These are phyloP conservation scores for Clonostachys sp. DNA, from an alignment of 2,329 filamentous ascomycete species.

Conservation along the genomic window DNA sequence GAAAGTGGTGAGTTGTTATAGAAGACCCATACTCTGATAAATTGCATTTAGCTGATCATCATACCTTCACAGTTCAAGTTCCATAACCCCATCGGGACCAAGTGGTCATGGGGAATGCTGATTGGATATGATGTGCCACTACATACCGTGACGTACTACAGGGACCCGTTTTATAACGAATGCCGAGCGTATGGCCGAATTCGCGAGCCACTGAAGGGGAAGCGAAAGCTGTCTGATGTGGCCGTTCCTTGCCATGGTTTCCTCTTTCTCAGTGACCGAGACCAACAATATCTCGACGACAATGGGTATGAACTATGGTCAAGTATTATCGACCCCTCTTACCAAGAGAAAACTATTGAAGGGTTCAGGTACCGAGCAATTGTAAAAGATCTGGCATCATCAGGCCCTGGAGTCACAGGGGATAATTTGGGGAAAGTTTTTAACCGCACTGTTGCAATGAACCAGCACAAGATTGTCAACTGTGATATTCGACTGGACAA, in stretches of 20 bases:
- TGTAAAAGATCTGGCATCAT: neutral
- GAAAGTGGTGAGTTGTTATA: neutral
- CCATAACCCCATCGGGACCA: neutral
- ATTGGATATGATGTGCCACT: slow-evolving; percentile 1
- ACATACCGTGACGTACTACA: slow-evolving; percentile 9
- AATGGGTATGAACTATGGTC: neutral
- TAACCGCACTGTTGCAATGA: neutral
- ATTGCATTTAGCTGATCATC: too few species aligned
- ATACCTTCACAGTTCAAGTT: neutral
- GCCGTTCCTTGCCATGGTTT: neutral
- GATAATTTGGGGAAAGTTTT: neutral
- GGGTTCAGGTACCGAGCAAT: neutral
- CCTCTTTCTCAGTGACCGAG: neutral
- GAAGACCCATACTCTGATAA: neutral
- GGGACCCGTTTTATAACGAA: slow-evolving; percentile 12
- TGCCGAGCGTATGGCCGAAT: slow-evolving; percentile 12
- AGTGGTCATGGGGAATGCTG: neutral
- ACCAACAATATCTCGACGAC: neutral
- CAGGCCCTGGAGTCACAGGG: neutral
- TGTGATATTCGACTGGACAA: neutral
- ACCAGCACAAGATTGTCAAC: neutral
- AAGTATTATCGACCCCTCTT: neutral
- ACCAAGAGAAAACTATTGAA: neutral
- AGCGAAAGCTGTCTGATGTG: neutral
- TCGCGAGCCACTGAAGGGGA: neutral